phyloP scores from a whole-genome alignment of 2,329 filamentous ascomycete genomes.

The Colletotrichum higginsianum region DNA sequence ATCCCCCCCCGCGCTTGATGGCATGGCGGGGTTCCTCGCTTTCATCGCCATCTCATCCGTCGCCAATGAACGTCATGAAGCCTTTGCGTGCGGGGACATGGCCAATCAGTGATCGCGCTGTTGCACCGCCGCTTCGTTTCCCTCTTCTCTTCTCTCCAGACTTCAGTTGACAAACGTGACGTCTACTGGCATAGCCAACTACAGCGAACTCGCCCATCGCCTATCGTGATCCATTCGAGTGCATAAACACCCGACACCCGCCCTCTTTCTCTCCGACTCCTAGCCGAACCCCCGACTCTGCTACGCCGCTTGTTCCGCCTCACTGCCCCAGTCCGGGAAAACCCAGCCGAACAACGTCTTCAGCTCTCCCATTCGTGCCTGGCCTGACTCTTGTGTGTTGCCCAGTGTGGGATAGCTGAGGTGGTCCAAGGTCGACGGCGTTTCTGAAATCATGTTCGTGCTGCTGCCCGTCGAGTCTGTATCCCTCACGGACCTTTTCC shows the following conservation, averaged over 20 bases:
- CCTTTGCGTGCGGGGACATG: neutral
- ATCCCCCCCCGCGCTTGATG: neutral
- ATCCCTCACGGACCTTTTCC: neutral
- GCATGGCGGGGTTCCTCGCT: neutral
- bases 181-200: neutral
- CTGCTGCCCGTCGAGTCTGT: neutral
- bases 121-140: neutral
- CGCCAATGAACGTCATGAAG: constrained; percentile 3
- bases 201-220: neutral
- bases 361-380: neutral
- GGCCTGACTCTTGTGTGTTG: neutral
- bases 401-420: neutral
- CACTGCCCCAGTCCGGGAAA: neutral
- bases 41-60: constrained; percentile 13
- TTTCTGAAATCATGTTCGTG: neutral
- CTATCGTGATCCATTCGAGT: neutral
- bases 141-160: too few species aligned
- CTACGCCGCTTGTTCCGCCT: neutral
- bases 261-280: too few species aligned
- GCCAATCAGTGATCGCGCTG: neutral
- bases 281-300: too few species aligned
- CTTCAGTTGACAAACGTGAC: constrained; percentile 6
- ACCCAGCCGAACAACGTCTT: neutral
- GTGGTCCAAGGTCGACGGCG: neutral
- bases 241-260: neutral